Conservation (phyloP, 495 filamentous ascomycete genomes). For the Halenospora varia region DNA sequence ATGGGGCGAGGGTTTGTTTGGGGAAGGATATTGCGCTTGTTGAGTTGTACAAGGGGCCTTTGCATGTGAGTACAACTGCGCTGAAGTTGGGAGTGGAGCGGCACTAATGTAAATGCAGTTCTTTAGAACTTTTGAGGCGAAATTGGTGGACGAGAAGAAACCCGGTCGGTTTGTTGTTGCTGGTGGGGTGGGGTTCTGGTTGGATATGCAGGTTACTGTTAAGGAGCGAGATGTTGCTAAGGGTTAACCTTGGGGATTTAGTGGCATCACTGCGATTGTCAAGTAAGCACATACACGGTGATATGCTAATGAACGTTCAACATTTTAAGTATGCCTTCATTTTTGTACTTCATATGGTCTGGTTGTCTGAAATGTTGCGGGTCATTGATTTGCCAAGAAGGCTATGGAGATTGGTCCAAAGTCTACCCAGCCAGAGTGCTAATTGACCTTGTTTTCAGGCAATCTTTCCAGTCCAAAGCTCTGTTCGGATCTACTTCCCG, state of each 20-base stretch:
- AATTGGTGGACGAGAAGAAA: background rate
- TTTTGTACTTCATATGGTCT: too few species aligned
- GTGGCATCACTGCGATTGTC: too few species aligned
- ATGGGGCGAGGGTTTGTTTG: slow-evolving; percentile 49
- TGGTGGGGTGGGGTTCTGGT: background rate
- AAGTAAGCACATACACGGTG: too few species aligned
- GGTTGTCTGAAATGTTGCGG: too few species aligned
- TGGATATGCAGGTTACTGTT: background rate
- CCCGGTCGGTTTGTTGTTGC: background rate
- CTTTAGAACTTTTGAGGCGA: background rate
- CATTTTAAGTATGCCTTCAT: too few species aligned
- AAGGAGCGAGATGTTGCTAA: background rate
- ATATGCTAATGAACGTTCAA: too few species aligned
- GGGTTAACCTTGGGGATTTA: background rate
- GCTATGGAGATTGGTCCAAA: too few species aligned
- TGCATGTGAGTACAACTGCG: slow-evolving; percentile 40
- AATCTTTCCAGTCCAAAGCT: too few species aligned
- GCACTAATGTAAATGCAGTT: background rate
- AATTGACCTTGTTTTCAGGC: too few species aligned
- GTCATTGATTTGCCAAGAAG: too few species aligned
- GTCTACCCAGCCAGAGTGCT: too few species aligned
- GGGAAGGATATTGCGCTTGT: slow-evolving; percentile 52
- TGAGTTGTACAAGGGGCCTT: slow-evolving; percentile 50
- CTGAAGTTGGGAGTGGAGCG: background rate
- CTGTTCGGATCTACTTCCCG: too few species aligned